phyloP scores from a whole-genome alignment of 345 rosid species.

The Corchorus olitorius region DNA sequence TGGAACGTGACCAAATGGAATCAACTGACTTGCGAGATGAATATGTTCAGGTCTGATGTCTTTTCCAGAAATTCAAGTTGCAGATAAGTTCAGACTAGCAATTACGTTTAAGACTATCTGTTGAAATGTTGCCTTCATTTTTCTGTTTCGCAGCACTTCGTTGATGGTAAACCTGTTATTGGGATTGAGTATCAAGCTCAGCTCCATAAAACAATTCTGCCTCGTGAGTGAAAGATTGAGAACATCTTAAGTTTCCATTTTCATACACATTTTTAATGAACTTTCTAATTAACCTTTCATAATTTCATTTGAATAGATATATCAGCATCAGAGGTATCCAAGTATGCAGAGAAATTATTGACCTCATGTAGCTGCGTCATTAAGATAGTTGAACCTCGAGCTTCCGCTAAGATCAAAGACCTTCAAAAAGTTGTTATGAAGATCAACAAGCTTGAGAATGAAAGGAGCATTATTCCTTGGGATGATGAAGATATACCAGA shows the following conservation, averaged over 20 bases:
- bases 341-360: conserved; percentile 69
- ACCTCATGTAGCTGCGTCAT: conserved; percentile 79
- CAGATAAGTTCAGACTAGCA: neutral
- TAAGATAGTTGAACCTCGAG: conserved; percentile 79
- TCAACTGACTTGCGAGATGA: conserved; percentile 84
- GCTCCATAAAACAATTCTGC: conserved; percentile 85
- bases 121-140: neutral
- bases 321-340: conserved; percentile 75
- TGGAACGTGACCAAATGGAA: conserved; percentile 92
- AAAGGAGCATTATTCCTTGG: conserved; percentile 69
- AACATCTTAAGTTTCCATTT: neutral
- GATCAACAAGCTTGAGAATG: conserved; percentile 64
- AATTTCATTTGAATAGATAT: conserved; percentile 50
- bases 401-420: conserved; percentile 66
- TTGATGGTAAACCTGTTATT: conserved; percentile 77
- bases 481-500: conserved; percentile 84
- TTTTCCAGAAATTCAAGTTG: neutral
- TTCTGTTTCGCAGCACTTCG: conserved; percentile 62
- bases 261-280: conserved; percentile 29
- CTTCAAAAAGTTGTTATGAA: conserved; percentile 53
- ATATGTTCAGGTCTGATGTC: conserved; percentile 59
- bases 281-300: neutral
- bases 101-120: neutral
- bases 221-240: conserved; percentile 59
- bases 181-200: conserved; percentile 88